Evolutionary conservation across 164 flowering plant species (phyloP).

Genomic region (Stephania japonica): DNA sequence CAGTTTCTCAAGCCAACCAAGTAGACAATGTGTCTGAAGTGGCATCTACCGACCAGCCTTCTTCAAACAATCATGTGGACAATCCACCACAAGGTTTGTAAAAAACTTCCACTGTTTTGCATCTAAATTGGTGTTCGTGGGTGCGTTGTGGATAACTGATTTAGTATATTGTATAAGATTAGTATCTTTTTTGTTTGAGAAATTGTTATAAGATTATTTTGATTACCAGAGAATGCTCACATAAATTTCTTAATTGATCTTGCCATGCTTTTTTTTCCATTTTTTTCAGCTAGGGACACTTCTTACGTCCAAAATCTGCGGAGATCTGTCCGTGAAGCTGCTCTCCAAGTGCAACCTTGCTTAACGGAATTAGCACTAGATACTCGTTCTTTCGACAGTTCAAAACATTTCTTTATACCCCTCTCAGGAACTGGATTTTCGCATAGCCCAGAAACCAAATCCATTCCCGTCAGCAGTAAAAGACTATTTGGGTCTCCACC

Average conservation of each 20-base stretch:
- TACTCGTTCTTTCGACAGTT: slow-evolving; percentile 59
- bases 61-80: slow-evolving; percentile 38
- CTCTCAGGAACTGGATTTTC: slow-evolving; percentile 51
- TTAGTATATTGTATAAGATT: not conserved
- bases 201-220: not conserved
- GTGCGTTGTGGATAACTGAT: not conserved
- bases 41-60: slow-evolving; percentile 40
- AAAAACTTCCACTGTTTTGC: not conserved
- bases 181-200: not conserved
- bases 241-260: not conserved
- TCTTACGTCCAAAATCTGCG: slow-evolving; percentile 63
- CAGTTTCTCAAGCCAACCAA: slow-evolving; percentile 41
- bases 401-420: slow-evolving; percentile 80
- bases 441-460: slow-evolving; percentile 36
- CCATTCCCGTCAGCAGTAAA: slow-evolving; percentile 38
- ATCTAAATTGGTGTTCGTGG: not conserved
- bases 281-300: slow-evolving; percentile 48
- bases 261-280: not conserved
- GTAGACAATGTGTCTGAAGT: slow-evolving; percentile 47
- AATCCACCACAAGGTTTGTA: slow-evolving; percentile 54
- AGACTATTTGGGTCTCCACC: slow-evolving; percentile 40
- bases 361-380: slow-evolving; percentile 51
- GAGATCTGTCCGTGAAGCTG: slow-evolving; percentile 91
- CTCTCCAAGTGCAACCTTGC: slow-evolving; percentile 48
- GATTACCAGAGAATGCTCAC: not conserved